Evolutionary conservation across 106 monocot genomes (phyloP).

Genomic region (Allium fistulosum): DNA sequence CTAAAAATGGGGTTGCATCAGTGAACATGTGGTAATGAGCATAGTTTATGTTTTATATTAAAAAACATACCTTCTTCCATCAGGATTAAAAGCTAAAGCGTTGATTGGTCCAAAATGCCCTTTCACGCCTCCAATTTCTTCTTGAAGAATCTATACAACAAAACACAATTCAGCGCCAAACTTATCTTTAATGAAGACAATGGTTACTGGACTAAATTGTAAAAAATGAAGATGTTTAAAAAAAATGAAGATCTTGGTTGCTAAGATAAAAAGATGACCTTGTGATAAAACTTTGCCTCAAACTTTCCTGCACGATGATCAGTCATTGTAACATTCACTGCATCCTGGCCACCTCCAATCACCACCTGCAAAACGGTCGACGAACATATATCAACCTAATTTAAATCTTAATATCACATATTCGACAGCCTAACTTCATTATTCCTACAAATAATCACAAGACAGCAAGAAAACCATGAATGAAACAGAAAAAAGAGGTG

Average conservation of each 20-base stretch:
- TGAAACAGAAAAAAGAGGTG: too few species aligned
- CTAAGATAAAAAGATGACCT: constrained; percentile 32
- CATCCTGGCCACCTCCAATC: constrained; percentile 96
- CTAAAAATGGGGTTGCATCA: too few species aligned
- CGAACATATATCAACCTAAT: too few species aligned
- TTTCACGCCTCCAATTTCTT: constrained; percentile 97
- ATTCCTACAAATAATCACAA: too few species aligned
- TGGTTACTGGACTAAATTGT: too few species aligned
- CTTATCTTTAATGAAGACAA: not conserved
- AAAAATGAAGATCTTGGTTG: not conserved
- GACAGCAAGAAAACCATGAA: too few species aligned
- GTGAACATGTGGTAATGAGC: too few species aligned
- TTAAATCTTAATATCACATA: too few species aligned
- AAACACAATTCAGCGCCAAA: not conserved
- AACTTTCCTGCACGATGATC: constrained; percentile 92
- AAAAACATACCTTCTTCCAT: constrained; percentile 71
- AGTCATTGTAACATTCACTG: constrained; percentile 81
- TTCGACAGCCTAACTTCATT: too few species aligned
- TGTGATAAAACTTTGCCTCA: constrained; percentile 96
- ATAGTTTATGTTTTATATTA: too few species aligned
- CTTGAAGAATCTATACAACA: constrained; percentile 72
- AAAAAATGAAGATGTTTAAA: not conserved
- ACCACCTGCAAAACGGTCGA: constrained; percentile 42
- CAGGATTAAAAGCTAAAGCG: constrained; percentile 91
- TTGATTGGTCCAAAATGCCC: constrained; percentile 98